Base-by-base conservation (phyloP, 73 alveolate species). In the Breviolum minutum region DNA sequence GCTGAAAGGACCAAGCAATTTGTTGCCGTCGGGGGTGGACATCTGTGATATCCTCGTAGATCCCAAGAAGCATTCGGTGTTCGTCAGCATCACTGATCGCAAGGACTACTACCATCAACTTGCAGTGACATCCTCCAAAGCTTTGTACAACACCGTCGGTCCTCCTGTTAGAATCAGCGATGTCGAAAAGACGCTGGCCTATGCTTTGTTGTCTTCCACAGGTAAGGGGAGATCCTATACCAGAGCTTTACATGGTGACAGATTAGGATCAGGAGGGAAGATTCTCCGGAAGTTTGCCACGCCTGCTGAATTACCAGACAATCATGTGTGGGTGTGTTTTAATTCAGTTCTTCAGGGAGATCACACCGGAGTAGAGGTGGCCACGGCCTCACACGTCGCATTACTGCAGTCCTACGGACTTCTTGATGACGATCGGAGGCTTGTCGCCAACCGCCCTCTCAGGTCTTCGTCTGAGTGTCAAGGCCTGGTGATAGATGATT, bases 401-500 rank as follows among this genome's bases (percentile, higher is more conserved):
- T 9, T 12, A 26, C 74, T 83, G 61, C 63, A 27, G n/a, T 7
- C 9, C 7, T 8, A 77, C 5, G 86, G 60, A 14, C 74, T 83
- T 0, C 60, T 83, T 5, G 2, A 2, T 10, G 54, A 6, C 20
- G 0, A 24, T 6, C 16, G 8, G 1, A 6, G 60, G 24, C 24
- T 83, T 20, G 13, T 17, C 0, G 92, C 92, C 19, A 6, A 22
- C 6, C 7, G 60, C 0, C 17, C 63, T 0, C 40, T 61, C 0
- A 5, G 48, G 8, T 19, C 54, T 8, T 26, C 48, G 0, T 5
- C 24, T 5, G 24, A 9, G 73, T 11, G n/a, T 14, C 73, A 82
- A 17, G 92, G 73, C 1, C 20, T 82, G 12, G 92, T 82, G 74
- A 82, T 82, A 8, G 92, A 82, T 54, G 92, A 82, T 16, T 82